Evolutionary conservation across 176 grass and related monocot genomes (phyloP).

Genomic region (Pharus latifolius): DNA sequence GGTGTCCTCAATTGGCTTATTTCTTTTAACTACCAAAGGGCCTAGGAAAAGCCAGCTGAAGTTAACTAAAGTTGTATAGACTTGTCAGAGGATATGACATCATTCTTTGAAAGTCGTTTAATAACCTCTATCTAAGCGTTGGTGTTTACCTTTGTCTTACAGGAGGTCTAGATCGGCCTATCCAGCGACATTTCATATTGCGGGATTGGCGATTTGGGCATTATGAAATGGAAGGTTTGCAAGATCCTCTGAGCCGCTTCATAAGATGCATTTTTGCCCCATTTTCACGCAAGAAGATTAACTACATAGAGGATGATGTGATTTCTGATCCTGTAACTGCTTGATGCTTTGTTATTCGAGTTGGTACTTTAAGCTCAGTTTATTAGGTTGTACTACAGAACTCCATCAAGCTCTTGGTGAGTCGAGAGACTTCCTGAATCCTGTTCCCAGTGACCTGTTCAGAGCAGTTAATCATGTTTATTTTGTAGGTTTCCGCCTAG

Average conservation of each 20-base stretch:
- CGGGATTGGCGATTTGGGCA: slow-evolving; percentile 89
- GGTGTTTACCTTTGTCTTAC: neutral
- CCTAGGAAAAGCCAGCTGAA: neutral
- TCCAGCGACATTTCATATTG: slow-evolving; percentile 50
- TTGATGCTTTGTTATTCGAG: slow-evolving; percentile 9
- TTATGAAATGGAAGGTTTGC: slow-evolving; percentile 92
- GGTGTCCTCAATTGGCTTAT: neutral
- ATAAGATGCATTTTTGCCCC: slow-evolving; percentile 45
- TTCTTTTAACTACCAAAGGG: neutral
- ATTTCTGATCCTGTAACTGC: slow-evolving; percentile 19
- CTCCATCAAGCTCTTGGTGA: slow-evolving; percentile 9
- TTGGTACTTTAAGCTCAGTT: neutral
- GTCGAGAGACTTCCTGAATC: neutral
- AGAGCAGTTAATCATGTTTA: neutral
- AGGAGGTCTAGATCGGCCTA: slow-evolving; percentile 85
- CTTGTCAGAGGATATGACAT: neutral
- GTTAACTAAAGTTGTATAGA: neutral
- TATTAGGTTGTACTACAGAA: neutral
- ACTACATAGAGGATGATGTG: slow-evolving; percentile 25
- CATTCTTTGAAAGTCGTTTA: neutral
- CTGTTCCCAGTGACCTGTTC: neutral
- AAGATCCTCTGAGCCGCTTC: slow-evolving; percentile 57
- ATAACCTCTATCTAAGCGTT: neutral
- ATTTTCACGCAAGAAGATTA: slow-evolving; percentile 31
- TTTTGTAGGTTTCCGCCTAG: slow-evolving; percentile 12